Conservation (phyloP, 1,139 yeast genomes). For the Candida sp. region DNA sequence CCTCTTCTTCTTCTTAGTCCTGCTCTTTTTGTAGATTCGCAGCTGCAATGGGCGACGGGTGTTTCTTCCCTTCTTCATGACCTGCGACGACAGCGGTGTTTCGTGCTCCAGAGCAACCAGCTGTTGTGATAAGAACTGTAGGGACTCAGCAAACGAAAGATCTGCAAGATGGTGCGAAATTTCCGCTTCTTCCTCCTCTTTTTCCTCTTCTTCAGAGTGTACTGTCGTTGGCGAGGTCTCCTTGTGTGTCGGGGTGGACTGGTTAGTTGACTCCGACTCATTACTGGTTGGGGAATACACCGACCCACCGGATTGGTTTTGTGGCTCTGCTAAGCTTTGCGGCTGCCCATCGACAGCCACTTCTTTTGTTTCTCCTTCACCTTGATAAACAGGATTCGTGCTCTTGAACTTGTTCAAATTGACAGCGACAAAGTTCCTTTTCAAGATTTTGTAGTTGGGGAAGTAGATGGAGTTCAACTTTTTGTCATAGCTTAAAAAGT, state of each 20-base stretch:
- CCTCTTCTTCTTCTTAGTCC: conserved; percentile 2
- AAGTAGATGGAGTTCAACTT: conserved; percentile 16
- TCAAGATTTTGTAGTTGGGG: conserved; percentile 16
- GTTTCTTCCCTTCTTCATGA: not conserved
- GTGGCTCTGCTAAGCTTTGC: not conserved
- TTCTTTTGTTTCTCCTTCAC: not conserved
- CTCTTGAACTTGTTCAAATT: conserved; percentile 12
- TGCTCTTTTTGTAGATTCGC: not conserved
- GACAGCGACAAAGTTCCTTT: conserved; percentile 2
- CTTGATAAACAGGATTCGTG: not conserved
- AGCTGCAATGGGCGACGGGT: not conserved
- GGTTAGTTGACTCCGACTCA: not conserved
- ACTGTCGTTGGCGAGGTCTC: conserved; percentile 1
- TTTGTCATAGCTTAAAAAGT: conserved; percentile 9
- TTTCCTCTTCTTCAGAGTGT: not conserved
- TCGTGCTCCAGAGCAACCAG: not conserved
- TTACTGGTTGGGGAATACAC: not conserved
- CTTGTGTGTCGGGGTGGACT: not conserved
- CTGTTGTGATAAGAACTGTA: conserved; percentile 19
- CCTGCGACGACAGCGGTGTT: not conserved
- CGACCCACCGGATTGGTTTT: not conserved
- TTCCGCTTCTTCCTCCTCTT: not conserved
- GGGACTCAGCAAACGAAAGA: conserved; percentile 21
- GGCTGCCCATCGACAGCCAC: not conserved
- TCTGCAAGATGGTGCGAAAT: conserved; percentile 7